Conservation (phyloP, 2,329 filamentous ascomycete species). For the Penicillium sp. region DNA sequence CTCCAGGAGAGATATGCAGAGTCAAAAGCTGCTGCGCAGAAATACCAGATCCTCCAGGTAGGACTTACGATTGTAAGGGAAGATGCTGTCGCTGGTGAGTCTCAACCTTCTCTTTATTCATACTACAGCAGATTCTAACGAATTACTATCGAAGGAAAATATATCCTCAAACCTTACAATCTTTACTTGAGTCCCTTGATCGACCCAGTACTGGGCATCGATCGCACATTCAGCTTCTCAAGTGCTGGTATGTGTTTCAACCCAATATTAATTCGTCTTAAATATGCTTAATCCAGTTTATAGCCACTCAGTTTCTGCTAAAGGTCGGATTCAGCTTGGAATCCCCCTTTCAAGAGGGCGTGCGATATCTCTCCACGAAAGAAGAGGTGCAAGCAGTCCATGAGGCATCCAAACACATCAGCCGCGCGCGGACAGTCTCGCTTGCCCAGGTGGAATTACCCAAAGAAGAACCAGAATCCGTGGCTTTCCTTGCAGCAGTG, state of each 20-base stretch:
- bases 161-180: constrained; percentile 62
- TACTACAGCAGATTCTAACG: neutral
- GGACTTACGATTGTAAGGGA: constrained; percentile 64
- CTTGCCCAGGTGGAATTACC: constrained; percentile 43
- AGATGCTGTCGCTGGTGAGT: constrained; percentile 47
- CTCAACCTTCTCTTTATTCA: neutral
- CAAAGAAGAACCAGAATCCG: constrained; percentile 48
- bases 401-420: constrained; percentile 36
- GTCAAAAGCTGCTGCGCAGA: constrained; percentile 57
- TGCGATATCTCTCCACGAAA: constrained; percentile 55
- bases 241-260: constrained; percentile 45
- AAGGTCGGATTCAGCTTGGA: constrained; percentile 57
- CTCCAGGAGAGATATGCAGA: constrained; percentile 61
- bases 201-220: constrained; percentile 52
- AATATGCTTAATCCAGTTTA: neutral
- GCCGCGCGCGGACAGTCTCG: constrained; percentile 32
- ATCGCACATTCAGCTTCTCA: constrained; percentile 58
- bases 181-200: constrained; percentile 57
- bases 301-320: constrained; percentile 59
- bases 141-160: constrained; percentile 37
- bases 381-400: constrained; percentile 51
- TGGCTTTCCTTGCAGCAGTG: constrained; percentile 49
- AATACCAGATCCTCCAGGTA: constrained; percentile 62
- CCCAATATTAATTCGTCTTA: neutral
- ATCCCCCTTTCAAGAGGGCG: constrained; percentile 52